Percentiles rank a stretch among this genome's conserved stretches.
Evolutionary conservation across 2,329 filamentous ascomycete species (phyloP).

Genomic region (Penicillium sp.): DNA sequence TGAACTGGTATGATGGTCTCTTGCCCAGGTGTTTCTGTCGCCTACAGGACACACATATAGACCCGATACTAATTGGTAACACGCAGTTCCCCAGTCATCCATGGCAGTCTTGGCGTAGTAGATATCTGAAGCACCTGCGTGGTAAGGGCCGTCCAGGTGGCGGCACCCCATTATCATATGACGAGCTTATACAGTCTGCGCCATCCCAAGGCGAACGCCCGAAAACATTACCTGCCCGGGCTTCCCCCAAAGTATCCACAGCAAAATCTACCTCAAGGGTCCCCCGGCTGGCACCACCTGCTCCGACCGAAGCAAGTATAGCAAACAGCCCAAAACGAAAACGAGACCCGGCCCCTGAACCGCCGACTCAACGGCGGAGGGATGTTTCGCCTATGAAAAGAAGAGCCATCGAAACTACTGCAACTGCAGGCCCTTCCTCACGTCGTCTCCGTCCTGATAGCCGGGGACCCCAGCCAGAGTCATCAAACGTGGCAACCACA

Average conservation of each 20-base stretch:
- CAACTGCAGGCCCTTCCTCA: not conserved
- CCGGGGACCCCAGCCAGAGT: not conserved
- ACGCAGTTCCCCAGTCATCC: constrained; percentile 45
- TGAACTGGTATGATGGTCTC: constrained; percentile 29
- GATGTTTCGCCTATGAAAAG: constrained; percentile 9
- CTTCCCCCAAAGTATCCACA: not conserved
- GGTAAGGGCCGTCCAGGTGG: constrained; percentile 36
- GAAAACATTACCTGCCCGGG: constrained; percentile 6
- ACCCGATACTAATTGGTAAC: not conserved
- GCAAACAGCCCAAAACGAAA: constrained; percentile 23
- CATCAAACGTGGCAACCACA: not conserved
- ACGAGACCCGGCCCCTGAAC: constrained; percentile 9
- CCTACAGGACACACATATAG: not conserved
- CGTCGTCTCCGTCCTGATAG: not conserved
- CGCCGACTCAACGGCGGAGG: not conserved
- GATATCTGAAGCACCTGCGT: constrained; percentile 44
- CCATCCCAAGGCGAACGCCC: not conserved
- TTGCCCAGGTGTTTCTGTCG: not conserved
- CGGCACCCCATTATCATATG: constrained; percentile 1
- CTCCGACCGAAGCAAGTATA: not conserved
- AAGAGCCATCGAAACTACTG: constrained; percentile 1
- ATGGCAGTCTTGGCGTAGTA: constrained; percentile 49
- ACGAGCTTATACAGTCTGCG: not conserved
- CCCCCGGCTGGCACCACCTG: not conserved
- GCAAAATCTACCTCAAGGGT: not conserved